These are phyloP conservation scores for Vitis cinerea DNA, from an alignment of 164 flowering plant genomes.

Conservation along the genomic window DNA sequence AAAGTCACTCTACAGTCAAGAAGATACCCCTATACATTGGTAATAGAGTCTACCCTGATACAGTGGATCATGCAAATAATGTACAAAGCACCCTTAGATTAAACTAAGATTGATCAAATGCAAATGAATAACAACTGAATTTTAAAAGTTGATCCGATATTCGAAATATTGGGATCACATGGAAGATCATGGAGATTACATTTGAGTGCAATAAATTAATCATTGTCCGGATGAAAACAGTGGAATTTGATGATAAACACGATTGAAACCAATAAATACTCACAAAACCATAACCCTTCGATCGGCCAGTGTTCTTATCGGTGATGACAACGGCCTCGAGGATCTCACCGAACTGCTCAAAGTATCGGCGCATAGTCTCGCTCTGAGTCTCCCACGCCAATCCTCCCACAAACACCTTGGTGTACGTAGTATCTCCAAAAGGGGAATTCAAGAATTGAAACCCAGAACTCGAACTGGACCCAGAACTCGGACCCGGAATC, in stretches of 20 bases:
- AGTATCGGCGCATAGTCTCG: slow-evolving; percentile 76
- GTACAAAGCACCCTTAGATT: not conserved
- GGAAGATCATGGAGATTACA: not conserved
- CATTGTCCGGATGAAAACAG: not conserved
- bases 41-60: not conserved
- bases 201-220: not conserved
- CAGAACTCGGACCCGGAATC: slow-evolving; percentile 57
- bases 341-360: slow-evolving; percentile 94
- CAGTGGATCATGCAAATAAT: not conserved
- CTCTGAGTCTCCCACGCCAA: slow-evolving; percentile 99
- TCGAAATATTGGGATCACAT: no score
- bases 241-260: not conserved
- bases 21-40: not conserved
- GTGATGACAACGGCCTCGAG: slow-evolving; percentile 96
- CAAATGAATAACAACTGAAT: not conserved
- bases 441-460: slow-evolving; percentile 77
- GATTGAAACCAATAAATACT: slow-evolving; percentile 36
- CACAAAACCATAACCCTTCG: slow-evolving; percentile 99
- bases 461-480: slow-evolving; percentile 64
- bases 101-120: slow-evolving; percentile 6
- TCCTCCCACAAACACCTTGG: slow-evolving; percentile 97
- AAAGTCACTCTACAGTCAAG: slow-evolving; percentile 34
- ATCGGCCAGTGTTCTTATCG: slow-evolving; percentile 92
- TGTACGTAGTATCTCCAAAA: slow-evolving; percentile 91
- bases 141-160: no score